Base-by-base conservation (phyloP, 495 filamentous ascomycete species). In the Penicillium fimorum region DNA sequence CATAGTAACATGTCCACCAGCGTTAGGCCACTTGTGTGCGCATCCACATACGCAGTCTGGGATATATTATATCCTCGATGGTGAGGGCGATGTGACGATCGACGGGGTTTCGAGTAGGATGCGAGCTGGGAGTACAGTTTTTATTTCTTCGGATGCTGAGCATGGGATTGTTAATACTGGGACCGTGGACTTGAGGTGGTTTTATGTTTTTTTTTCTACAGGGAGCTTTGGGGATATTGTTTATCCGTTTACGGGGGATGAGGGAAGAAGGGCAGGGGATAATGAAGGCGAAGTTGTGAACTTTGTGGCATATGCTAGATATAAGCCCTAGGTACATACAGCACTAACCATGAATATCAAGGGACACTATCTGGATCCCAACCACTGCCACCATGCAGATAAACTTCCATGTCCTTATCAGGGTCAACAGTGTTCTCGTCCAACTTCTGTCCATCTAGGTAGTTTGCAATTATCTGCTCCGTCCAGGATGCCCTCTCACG, bases 191-290 rank as follows among this genome's bases (percentile, higher is more conserved):
- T 49, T 75, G 33, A 64, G 56, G 46, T 73, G 70, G 70, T 62
- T 74, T 22, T 76, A 76, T 66, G 69, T 73, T 15, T 75, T 75
- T 59, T 59, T n/a, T n/a, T n/a, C 72, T 0, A 62, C 59, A 10
- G 60, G 53, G 8, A 33, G 41, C 8, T 75, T 76, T 59, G 59
- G 43, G 56, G 64, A 75, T 68, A 66, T 76, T 2, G 55, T 72
- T 33, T 71, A 71, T 65, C 63, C 62, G 8, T 71, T 72, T 46
- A 53, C 41, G 2, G 42, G 47, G 20, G 50, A 38, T n/a, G 35
- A 38, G 13, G 13, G n/a, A 1, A 5, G 15, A 13, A 35, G 0
- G 11, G 11, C 7, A 55, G 24, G 40, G 22, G 37, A 25, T 22
- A 25, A 18, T 24, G 17, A 59, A 35, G 51, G 47, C 52, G 32